phyloP scores from a whole-genome alignment of 2,329 filamentous ascomycete genomes.

The Alternaria incomplexa region DNA sequence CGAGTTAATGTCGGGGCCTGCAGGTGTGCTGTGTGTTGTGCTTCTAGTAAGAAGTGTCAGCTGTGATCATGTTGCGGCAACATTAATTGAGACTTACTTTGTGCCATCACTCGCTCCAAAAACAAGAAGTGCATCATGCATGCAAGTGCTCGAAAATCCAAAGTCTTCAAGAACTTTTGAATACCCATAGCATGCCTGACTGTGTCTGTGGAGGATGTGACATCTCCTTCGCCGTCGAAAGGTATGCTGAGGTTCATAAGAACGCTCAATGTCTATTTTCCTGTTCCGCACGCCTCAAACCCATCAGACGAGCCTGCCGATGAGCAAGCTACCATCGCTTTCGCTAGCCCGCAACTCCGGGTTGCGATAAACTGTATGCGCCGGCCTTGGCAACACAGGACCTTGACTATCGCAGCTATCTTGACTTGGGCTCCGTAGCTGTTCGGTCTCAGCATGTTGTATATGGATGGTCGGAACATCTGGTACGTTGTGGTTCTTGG shows the following conservation, averaged over 20 bases:
- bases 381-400: conserved; percentile 24
- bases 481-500: background rate
- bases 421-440: conserved; percentile 25
- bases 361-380: conserved; percentile 20
- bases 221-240: background rate
- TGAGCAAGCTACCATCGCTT: conserved; percentile 23
- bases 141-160: background rate
- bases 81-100: background rate
- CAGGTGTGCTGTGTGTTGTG: background rate
- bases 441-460: conserved; percentile 28
- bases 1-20: background rate
- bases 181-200: background rate
- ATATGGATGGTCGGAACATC: conserved; percentile 32
- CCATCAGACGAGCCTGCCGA: conserved; percentile 24
- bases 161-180: background rate
- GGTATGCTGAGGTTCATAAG: background rate
- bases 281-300: conserved; percentile 11
- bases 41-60: background rate
- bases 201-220: background rate
- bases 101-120: background rate
- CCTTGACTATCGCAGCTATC: conserved; percentile 28
- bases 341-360: conserved; percentile 10
- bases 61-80: background rate
- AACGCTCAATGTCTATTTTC: background rate
- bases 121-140: background rate